These are phyloP conservation scores for Blastomyces gilchristii DNA, from an alignment of 2,329 filamentous ascomycete species.

Conservation along the genomic window DNA sequence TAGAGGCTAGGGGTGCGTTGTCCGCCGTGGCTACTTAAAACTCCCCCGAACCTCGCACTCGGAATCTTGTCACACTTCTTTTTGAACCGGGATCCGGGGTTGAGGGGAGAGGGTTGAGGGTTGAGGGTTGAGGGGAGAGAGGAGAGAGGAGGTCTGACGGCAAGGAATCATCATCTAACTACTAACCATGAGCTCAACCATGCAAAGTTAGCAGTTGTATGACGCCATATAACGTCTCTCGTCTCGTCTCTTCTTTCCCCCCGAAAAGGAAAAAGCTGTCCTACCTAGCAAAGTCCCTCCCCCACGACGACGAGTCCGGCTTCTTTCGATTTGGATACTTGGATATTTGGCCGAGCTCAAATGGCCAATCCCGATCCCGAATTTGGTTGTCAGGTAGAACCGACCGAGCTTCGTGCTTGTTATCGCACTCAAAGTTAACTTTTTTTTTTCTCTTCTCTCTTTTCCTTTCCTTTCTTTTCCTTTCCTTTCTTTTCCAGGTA, in stretches of 20 bases:
- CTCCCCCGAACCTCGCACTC: background rate
- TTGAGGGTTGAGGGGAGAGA: background rate
- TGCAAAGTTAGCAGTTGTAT: background rate
- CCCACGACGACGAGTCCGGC: no score
- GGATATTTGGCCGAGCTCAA: background rate
- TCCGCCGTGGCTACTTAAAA: background rate
- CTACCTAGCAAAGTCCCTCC: background rate
- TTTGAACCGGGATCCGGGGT: background rate
- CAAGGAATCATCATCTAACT: background rate
- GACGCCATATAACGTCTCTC: background rate
- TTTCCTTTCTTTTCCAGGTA: background rate
- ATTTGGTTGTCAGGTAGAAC: background rate
- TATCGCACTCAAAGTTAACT: background rate
- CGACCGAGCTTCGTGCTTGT: background rate
- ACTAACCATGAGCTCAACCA: no score
- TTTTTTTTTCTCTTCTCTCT: background rate
- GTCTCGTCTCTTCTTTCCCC: background rate
- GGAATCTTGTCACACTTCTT: background rate
- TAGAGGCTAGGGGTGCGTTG: no score
- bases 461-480: background rate
- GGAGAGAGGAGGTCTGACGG: background rate
- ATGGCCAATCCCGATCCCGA: background rate
- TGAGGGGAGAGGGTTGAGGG: background rate
- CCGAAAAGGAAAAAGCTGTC: background rate
- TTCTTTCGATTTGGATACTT: background rate